phyloP scores from a whole-genome alignment of 805 yeast genomes.

The Saturnispora zaruensis region DNA sequence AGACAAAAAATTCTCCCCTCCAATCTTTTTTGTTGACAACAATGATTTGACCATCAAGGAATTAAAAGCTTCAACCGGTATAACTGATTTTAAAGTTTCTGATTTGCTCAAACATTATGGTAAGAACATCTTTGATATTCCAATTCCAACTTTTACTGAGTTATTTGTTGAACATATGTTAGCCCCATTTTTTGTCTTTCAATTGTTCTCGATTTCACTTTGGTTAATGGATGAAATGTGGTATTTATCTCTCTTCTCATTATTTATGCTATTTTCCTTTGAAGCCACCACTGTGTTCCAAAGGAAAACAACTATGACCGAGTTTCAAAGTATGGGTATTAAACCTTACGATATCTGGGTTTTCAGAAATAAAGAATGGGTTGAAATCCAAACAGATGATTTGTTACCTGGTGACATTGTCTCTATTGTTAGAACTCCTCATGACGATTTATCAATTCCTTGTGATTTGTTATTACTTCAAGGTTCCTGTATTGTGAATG shows the following conservation, averaged over 20 bases:
- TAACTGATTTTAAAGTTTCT: slow-evolving; percentile 26
- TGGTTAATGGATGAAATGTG: slow-evolving; percentile 97
- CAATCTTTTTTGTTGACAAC: slow-evolving; percentile 68
- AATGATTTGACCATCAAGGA: slow-evolving; percentile 46
- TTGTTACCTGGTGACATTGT: slow-evolving; percentile 89
- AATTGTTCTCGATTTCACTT: slow-evolving; percentile 86
- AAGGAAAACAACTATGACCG: slow-evolving; percentile 88
- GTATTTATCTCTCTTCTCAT: slow-evolving; percentile 86
- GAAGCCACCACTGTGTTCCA: slow-evolving; percentile 94
- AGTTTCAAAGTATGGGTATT: slow-evolving; percentile 95
- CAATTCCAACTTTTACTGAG: slow-evolving; percentile 85
- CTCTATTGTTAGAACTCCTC: slow-evolving; percentile 71
- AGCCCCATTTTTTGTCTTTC: slow-evolving; percentile 96
- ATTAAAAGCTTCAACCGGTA: slow-evolving; percentile 40
- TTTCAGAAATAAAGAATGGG: slow-evolving; percentile 66
- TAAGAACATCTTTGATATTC: slow-evolving; percentile 83
- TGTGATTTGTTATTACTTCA: slow-evolving; percentile 82
- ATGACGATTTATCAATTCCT: slow-evolving; percentile 86
- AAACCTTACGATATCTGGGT: slow-evolving; percentile 79
- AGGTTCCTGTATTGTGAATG: slow-evolving; percentile 93
- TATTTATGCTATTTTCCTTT: slow-evolving; percentile 86
- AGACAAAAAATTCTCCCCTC: slow-evolving; percentile 60
- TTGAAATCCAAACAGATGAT: slow-evolving; percentile 56
- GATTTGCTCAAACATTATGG: slow-evolving; percentile 59
- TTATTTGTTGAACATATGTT: slow-evolving; percentile 95